These are phyloP conservation scores for Nothophoma quercina DNA, from an alignment of 2,329 filamentous ascomycete species.

Conservation along the genomic window DNA sequence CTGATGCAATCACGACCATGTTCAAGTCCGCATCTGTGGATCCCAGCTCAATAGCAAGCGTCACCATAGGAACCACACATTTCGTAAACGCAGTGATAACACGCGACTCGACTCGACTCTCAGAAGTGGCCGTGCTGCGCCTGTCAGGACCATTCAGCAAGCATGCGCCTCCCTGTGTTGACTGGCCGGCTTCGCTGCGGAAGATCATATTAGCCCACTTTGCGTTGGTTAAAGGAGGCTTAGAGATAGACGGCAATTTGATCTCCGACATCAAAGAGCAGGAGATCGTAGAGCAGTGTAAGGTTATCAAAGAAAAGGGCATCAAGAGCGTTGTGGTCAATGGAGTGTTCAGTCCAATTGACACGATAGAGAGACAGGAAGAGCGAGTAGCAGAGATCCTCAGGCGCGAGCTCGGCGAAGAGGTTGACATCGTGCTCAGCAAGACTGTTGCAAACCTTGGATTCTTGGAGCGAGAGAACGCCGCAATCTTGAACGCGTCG, in stretches of 20 bases:
- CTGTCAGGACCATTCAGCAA: conserved; percentile 58
- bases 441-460: conserved; percentile 60
- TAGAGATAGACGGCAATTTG: conserved; percentile 60
- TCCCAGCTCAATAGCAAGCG: conserved; percentile 49
- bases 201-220: conserved; percentile 58
- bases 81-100: conserved; percentile 62
- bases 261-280: conserved; percentile 52
- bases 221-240: conserved; percentile 57
- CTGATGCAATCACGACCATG: conserved; percentile 46
- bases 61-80: conserved; percentile 62
- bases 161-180: conserved; percentile 59
- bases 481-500: conserved; percentile 59
- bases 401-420: conserved; percentile 53
- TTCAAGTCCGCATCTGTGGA: conserved; percentile 43
- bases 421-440: conserved; percentile 60
- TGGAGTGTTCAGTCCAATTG: conserved; percentile 66
- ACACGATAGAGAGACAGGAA: conserved; percentile 62
- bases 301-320: conserved; percentile 53
- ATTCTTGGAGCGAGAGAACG: conserved; percentile 61
- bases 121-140: conserved; percentile 61
- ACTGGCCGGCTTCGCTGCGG: conserved; percentile 57
- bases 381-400: conserved; percentile 59
- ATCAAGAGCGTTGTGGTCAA: conserved; percentile 61
- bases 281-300: conserved; percentile 56
- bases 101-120: conserved; percentile 58